These are phyloP conservation scores for Carex kokanica DNA, from an alignment of 176 grass and related monocot species.

Conservation along the genomic window DNA sequence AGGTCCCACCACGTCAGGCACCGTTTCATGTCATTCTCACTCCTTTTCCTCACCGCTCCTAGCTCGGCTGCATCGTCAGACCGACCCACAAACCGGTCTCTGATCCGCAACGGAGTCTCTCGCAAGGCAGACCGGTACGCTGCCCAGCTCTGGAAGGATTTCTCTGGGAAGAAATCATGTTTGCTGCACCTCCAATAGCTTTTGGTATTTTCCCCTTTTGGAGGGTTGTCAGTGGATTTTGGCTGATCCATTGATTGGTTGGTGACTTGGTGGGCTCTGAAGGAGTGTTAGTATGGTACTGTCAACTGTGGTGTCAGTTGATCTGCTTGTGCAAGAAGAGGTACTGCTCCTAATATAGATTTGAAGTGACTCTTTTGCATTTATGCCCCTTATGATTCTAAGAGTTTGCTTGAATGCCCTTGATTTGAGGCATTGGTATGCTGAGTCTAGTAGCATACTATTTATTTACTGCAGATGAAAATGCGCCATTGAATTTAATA, in stretches of 20 bases:
- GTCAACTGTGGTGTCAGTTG: neutral
- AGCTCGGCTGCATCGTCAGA: conserved; percentile 67
- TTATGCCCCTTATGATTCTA: too few relatives aligned
- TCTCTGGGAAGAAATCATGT: conserved; percentile 92
- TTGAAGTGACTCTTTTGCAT: neutral
- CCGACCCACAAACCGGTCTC: conserved; percentile 55
- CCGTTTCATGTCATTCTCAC: conserved; percentile 89
- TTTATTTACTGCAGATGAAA: neutral
- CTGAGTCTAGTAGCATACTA: neutral
- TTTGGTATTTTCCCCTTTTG: conserved; percentile 12
- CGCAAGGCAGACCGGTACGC: conserved; percentile 46
- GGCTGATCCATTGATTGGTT: neutral
- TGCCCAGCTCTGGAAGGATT: conserved; percentile 77
- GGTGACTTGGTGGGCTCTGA: neutral
- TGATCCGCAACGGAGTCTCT: conserved; percentile 39
- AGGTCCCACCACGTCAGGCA: conserved; percentile 98
- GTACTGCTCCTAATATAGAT: neutral
- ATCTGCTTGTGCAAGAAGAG: neutral
- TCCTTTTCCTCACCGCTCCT: conserved; percentile 50
- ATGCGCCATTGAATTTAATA: neutral
- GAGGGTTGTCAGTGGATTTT: conserved; percentile 9
- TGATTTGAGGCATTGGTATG: neutral
- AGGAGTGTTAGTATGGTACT: neutral
- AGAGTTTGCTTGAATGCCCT: too few relatives aligned
- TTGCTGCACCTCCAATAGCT: conserved; percentile 81